Evolutionary conservation across 2,329 filamentous ascomycete genomes (phyloP).

Genomic region (Diaporthe citriasiana): DNA sequence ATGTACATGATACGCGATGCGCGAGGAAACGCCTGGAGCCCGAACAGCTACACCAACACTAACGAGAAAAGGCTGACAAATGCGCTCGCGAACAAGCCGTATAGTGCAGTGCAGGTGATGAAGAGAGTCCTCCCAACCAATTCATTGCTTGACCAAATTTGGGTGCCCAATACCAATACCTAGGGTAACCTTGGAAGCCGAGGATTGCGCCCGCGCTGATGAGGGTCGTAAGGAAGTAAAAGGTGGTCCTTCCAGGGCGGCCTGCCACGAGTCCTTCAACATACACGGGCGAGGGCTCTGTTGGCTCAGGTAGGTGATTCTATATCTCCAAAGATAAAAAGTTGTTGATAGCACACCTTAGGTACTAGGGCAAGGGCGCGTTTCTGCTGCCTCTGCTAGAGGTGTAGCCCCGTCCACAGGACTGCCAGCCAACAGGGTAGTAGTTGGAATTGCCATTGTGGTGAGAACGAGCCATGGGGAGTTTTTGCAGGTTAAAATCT

Average conservation of each 20-base stretch:
- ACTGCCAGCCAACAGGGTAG: not conserved
- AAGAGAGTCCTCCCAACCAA: constrained; percentile 30
- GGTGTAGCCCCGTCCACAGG: not conserved
- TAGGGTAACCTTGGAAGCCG: too few species aligned
- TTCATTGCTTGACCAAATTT: not conserved
- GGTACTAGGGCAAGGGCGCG: not conserved
- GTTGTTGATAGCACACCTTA: not conserved
- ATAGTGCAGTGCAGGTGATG: constrained; percentile 33
- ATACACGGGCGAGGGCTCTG: too few species aligned
- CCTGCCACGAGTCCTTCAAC: constrained; percentile 50
- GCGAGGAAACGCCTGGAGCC: not conserved
- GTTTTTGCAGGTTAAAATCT: not conserved
- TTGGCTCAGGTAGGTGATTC: not conserved
- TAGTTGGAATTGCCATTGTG: not conserved
- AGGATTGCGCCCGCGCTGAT: constrained; percentile 23
- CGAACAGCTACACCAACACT: not conserved
- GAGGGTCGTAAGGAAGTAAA: constrained; percentile 51
- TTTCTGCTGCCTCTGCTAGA: not conserved
- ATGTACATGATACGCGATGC: not conserved
- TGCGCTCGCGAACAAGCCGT: constrained; percentile 47
- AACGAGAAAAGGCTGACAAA: constrained; percentile 22
- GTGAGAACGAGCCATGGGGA: not conserved
- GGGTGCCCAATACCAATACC: constrained; percentile 35
- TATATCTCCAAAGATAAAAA: not conserved
- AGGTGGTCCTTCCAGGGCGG: constrained; percentile 55